Percentiles rank a stretch among this genome's conserved stretches.
phyloP scores from a whole-genome alignment of 345 rosid species.

The Dipteronia sinensis region DNA sequence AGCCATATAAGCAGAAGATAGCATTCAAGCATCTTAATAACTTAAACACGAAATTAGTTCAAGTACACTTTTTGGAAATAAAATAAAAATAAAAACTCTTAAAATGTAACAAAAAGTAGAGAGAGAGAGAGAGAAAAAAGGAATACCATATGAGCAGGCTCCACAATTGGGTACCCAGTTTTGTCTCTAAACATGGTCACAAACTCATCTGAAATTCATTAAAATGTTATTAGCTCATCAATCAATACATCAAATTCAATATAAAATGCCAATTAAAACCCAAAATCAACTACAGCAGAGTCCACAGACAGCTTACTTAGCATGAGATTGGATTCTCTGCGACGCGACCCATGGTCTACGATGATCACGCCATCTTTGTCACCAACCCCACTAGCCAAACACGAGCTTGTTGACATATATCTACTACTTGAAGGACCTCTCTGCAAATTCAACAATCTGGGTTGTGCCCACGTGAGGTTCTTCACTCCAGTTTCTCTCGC shows the following conservation, averaged over 20 bases:
- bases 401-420: slow-evolving; percentile 18
- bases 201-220: slow-evolving; percentile 72
- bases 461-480: slow-evolving; percentile 18
- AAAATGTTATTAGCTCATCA: background rate
- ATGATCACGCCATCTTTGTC: slow-evolving; percentile 73
- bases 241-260: slow-evolving; percentile 1
- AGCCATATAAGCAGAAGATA: background rate
- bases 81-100: too few species aligned
- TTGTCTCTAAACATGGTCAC: slow-evolving; percentile 78
- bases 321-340: slow-evolving; percentile 84
- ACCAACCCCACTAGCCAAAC: slow-evolving; percentile 43
- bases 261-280: background rate
- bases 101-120: background rate
- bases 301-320: slow-evolving; percentile 47
- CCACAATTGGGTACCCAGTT: slow-evolving; percentile 72
- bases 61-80: too few species aligned
- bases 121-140: too few species aligned
- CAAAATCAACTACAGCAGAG: background rate
- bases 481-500: background rate
- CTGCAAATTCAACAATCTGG: slow-evolving; percentile 26
- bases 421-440: slow-evolving; percentile 23
- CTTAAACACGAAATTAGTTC: background rate
- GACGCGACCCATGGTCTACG: slow-evolving; percentile 96
- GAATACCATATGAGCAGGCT: slow-evolving; percentile 96
- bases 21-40: background rate